Evolutionary conservation across 495 filamentous ascomycete genomes (phyloP), one percentile per base, ranked within the genome.

Genomic region (Podospora pseudopauciseta): DNA sequence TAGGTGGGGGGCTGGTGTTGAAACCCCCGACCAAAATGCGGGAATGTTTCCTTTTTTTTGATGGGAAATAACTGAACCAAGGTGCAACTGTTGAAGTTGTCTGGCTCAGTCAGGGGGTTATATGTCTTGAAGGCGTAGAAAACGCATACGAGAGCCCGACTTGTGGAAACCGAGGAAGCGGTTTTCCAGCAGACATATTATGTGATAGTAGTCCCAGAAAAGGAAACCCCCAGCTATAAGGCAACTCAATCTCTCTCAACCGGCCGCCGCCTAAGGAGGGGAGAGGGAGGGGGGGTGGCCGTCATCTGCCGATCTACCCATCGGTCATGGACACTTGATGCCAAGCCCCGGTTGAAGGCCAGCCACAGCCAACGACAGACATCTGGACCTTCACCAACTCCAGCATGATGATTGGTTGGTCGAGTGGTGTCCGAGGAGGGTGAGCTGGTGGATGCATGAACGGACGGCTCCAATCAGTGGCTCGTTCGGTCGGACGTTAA

Each of bases 1-100:
- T 39, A 23, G 23, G 64, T 3, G 4, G 4, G 5, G 64, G 58
- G 55, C 55, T 58, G 55, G 55, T 58, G 61, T 20, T 63, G 61
- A 63, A 63, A 49, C 39, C 39, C 39, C 15, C 2, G 39, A 49
- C 13, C 18, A 63, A 19, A 28, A 26, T 26, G 23, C 1, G 26
- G 26, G 59, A 13, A 26, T 23, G 23, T 23, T 23, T 23, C 23
- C 2, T 60, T 16, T 23, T 60, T 6, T 39, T 11, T n/a, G 54
- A 20, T 44, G 28, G 23, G 19, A 26, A 64, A 54, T 13, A 30
- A 60, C 27, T 44, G 19, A 27, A 65, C n/a, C 55, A 27, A 27
- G 32, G n/a, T 13, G n/a, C 74, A 73, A 72, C 73, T 75, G 74
- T 75, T 76, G 74, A 75, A 76, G 74, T 73, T 76, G 73, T 23